phyloP scores from a whole-genome alignment of 2,329 filamentous ascomycete species.

The Didymella pinodella region DNA sequence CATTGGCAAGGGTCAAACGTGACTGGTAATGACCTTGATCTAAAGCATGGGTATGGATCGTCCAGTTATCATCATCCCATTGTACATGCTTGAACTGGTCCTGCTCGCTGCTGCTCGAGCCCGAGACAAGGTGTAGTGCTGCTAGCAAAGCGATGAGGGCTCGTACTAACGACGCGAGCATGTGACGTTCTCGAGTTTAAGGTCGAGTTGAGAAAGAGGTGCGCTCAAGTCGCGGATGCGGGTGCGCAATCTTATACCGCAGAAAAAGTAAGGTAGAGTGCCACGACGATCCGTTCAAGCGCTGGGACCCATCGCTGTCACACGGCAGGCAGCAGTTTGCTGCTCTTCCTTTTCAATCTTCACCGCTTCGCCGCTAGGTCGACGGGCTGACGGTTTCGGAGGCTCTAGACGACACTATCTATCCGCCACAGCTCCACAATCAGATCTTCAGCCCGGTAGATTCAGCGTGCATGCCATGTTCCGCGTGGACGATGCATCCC shows the following conservation, averaged over 20 bases:
- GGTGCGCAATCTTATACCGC: constrained; percentile 7
- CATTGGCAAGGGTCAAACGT: constrained; percentile 63
- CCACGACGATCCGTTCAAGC: constrained; percentile 10
- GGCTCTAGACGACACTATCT: constrained; percentile 8
- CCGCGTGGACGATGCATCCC: not conserved
- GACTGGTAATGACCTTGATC: constrained; percentile 68
- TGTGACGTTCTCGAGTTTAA: constrained; percentile 4
- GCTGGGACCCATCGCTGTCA: constrained; percentile 5
- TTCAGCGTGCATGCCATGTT: constrained; percentile 6
- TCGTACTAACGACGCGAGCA: constrained; percentile 17
- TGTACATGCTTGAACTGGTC: constrained; percentile 55
- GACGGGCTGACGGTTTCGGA: constrained; percentile 12
- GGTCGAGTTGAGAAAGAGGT: not conserved
- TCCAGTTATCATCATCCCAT: constrained; percentile 68
- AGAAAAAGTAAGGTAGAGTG: not conserved
- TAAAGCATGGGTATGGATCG: constrained; percentile 61
- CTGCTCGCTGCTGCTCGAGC: constrained; percentile 33
- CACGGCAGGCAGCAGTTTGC: constrained; percentile 4
- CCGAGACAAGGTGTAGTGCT: constrained; percentile 12
- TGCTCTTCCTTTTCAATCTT: constrained; percentile 2
- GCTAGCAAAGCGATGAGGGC: constrained; percentile 23
- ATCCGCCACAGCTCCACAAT: constrained; percentile 14
- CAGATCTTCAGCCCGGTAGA: constrained; percentile 4
- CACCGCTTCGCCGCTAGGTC: constrained; percentile 17
- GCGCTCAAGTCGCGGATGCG: not conserved